Percentiles rank a stretch among this genome's conserved stretches.
phyloP scores from a whole-genome alignment of 1,284 basidiomycete species.

The Erythrobasidium hasegawianum region DNA sequence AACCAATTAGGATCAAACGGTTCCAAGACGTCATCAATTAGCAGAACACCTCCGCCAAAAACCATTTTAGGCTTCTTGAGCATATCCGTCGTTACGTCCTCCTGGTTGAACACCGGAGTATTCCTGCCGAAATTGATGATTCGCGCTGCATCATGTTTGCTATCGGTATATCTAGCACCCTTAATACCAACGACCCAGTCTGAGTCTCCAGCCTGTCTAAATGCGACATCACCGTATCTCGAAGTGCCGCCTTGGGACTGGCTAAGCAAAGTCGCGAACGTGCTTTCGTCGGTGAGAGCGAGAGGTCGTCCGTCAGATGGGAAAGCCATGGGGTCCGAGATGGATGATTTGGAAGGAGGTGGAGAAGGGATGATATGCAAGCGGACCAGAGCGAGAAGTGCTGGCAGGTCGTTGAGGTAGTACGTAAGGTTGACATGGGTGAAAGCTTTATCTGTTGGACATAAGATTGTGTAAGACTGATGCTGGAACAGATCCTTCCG shows the following conservation, averaged over 20 bases:
- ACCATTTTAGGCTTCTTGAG: slow-evolving; percentile 49
- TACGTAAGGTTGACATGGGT: slow-evolving; percentile 78
- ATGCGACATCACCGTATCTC: slow-evolving; percentile 73
- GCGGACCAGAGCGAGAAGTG: slow-evolving; percentile 66
- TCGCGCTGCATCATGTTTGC: slow-evolving; percentile 67
- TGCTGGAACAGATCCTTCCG: slow-evolving; percentile 17
- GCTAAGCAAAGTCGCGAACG: slow-evolving; percentile 70
- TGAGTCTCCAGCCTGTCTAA: slow-evolving; percentile 57
- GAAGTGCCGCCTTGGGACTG: slow-evolving; percentile 50
- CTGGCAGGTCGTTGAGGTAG: slow-evolving; percentile 62
- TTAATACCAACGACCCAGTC: slow-evolving; percentile 83
- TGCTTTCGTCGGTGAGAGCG: slow-evolving; percentile 63
- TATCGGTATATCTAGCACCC: slow-evolving; percentile 72
- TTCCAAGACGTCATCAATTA: slow-evolving; percentile 74
- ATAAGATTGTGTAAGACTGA: slow-evolving; percentile 71
- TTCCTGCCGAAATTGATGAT: slow-evolving; percentile 77
- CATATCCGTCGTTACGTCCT: slow-evolving; percentile 37
- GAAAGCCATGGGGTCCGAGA: slow-evolving; percentile 19
- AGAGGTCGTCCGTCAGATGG: slow-evolving; percentile 58
- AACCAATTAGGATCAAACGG: slow-evolving; percentile 85
- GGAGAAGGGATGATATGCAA: slow-evolving; percentile 77
- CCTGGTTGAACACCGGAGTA: slow-evolving; percentile 54
- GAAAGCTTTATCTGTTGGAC: slow-evolving; percentile 89
- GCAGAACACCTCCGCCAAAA: slow-evolving; percentile 72
- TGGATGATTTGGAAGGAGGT: slow-evolving; percentile 1